phyloP scores from a whole-genome alignment of 2,329 filamentous ascomycete genomes.

The Fusarium nelsonii region DNA sequence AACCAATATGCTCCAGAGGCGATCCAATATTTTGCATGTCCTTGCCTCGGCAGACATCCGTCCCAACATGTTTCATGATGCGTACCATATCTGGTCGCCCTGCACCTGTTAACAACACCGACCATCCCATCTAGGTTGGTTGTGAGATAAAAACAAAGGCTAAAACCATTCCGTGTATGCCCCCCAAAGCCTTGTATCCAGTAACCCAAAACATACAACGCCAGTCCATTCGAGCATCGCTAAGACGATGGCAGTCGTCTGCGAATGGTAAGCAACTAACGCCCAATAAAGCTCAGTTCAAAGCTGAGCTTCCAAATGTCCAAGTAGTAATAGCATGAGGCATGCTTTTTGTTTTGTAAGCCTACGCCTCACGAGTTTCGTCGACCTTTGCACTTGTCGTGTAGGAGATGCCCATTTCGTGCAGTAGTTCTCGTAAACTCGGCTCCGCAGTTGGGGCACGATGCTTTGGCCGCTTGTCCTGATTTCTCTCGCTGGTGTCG shows the following conservation, averaged over 20 bases:
- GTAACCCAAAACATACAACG: conserved; percentile 37
- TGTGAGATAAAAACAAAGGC: conserved; percentile 29
- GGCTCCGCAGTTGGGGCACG: conserved; percentile 90
- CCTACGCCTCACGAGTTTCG: conserved; percentile 45
- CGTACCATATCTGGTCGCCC: conserved; percentile 32
- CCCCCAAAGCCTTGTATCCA: conserved; percentile 13
- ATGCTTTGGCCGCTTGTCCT: conserved; percentile 87
- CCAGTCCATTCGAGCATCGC: conserved; percentile 39
- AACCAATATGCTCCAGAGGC: conserved; percentile 28
- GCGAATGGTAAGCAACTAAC: conserved; percentile 26
- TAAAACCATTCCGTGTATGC: conserved; percentile 21
- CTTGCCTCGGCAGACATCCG: conserved; percentile 30
- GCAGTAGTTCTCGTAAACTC: conserved; percentile 93
- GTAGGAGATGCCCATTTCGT: conserved; percentile 84
- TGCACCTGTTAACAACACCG: conserved; percentile 30
- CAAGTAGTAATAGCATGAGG: conserved; percentile 33
- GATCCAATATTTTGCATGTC: conserved; percentile 19
- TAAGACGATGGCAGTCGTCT: conserved; percentile 34
- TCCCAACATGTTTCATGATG: conserved; percentile 43
- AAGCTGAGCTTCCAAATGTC: conserved; percentile 42
- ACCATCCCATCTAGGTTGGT: conserved; percentile 34
- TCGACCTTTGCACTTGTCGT: conserved; percentile 90
- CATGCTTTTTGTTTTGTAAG: conserved; percentile 16
- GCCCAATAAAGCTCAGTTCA: conserved; percentile 32
- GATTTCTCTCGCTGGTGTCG: conserved; percentile 95